A percentile compares a stretch with the other conserved stretches of the same genome.
phyloP scores from a whole-genome alignment of 306 rosid genomes.

The Nissolia schottii region DNA sequence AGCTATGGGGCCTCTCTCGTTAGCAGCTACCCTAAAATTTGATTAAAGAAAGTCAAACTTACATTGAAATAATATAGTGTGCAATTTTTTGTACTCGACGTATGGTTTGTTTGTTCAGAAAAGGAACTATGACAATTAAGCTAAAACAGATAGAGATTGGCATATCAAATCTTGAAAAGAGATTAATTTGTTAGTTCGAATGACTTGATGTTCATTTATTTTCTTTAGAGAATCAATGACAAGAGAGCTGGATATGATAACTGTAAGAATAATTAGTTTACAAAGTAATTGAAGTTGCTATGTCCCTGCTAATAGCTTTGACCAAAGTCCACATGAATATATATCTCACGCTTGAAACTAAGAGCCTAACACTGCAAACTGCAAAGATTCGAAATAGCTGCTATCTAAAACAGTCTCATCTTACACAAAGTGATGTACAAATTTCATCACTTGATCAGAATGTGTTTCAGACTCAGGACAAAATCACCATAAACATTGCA shows the following conservation, averaged over 20 bases:
- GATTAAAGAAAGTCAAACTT: not conserved
- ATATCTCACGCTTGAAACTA: not conserved
- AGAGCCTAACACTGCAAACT: not conserved
- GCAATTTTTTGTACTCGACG: not conserved
- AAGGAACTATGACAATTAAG: not conserved
- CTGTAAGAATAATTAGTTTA: not conserved
- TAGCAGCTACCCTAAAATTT: not conserved
- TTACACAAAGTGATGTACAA: not conserved
- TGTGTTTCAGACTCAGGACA: not conserved
- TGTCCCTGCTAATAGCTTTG: not conserved
- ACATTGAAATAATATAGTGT: not conserved
- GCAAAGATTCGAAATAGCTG: not conserved
- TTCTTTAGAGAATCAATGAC: not conserved
- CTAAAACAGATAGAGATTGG: not conserved
- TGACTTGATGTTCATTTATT: not conserved
- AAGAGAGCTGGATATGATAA: not conserved
- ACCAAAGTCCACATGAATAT: not conserved
- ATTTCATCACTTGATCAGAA: not conserved
- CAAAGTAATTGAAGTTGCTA: not conserved
- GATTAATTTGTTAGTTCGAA: not conserved
- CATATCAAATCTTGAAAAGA: not conserved
- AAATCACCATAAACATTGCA: not conserved
- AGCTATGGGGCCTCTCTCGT: not conserved
- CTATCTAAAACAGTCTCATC: not conserved
- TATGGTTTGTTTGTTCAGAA: not conserved